Conservation (phyloP, 2,329 filamentous ascomycete genomes). For the Coniochaeta sp. region DNA sequence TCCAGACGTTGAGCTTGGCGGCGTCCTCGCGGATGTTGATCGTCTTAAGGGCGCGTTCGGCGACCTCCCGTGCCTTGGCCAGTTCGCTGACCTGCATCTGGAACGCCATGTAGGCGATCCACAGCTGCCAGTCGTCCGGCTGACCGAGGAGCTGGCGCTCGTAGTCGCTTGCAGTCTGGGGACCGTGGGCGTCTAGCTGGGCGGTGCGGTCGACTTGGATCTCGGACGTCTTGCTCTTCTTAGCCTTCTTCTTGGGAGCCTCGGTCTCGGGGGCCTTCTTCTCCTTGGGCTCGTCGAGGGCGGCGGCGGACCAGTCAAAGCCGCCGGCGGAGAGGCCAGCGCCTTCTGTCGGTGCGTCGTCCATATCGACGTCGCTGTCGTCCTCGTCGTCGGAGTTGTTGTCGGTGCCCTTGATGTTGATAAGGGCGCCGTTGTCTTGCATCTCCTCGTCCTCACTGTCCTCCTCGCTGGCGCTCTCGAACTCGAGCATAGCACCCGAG, state of each 20-base stretch:
- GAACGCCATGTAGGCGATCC: slow-evolving; percentile 99
- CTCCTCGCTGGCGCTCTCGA: slow-evolving; percentile 37
- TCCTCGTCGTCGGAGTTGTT: slow-evolving; percentile 21
- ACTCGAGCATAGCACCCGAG: slow-evolving; percentile 36
- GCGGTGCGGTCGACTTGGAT: slow-evolving; percentile 85
- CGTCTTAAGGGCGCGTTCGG: slow-evolving; percentile 81
- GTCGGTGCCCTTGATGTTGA: slow-evolving; percentile 26
- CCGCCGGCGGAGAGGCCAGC: slow-evolving; percentile 66
- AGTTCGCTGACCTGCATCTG: slow-evolving; percentile 89
- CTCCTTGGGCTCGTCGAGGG: slow-evolving; percentile 42
- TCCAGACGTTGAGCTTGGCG: slow-evolving; percentile 94
- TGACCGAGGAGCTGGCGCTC: slow-evolving; percentile 88
- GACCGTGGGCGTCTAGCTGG: slow-evolving; percentile 83
- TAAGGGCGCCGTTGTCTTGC: slow-evolving; percentile 33
- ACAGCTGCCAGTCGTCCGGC: slow-evolving; percentile 86
- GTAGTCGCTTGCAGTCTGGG: slow-evolving; percentile 85
- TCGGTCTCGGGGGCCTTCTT: slow-evolving; percentile 47
- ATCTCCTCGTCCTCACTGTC: slow-evolving; percentile 29
- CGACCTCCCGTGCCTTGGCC: slow-evolving; percentile 79
- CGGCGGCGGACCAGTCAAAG: slow-evolving; percentile 81
- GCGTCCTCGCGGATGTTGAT: slow-evolving; percentile 88
- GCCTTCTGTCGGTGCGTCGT: slow-evolving; percentile 26
- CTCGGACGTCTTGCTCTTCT: slow-evolving; percentile 67
- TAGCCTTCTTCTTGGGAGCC: slow-evolving; percentile 54
- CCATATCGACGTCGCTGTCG: slow-evolving; percentile 37